Conservation (phyloP, 1,139 yeast species). For the Yamadazyma friedrichii region DNA sequence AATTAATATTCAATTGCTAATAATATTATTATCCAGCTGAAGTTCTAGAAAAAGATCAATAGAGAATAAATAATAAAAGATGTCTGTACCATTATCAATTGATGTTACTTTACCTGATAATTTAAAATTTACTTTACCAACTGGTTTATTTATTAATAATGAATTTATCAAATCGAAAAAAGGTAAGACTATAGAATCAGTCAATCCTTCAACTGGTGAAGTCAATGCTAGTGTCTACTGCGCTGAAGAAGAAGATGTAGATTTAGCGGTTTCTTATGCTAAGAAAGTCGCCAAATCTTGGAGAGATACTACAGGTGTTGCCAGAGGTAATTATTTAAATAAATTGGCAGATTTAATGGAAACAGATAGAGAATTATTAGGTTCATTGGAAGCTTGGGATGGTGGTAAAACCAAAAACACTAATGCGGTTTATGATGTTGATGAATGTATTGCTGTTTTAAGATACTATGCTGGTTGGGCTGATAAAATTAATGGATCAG, state of each 20-base stretch:
- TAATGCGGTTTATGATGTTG: constrained; percentile 56
- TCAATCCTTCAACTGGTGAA: constrained; percentile 69
- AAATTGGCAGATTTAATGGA: constrained; percentile 64
- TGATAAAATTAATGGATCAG: constrained; percentile 71
- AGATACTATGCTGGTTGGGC: constrained; percentile 84
- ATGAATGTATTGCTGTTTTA: constrained; percentile 54
- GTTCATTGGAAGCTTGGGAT: constrained; percentile 75
- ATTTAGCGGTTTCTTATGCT: constrained; percentile 75
- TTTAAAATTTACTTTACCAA: constrained; percentile 56
- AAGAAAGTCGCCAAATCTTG: constrained; percentile 61
- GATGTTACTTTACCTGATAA: constrained; percentile 59
- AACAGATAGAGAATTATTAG: constrained; percentile 53
- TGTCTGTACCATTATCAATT: constrained; percentile 31
- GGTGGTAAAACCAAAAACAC: constrained; percentile 69
- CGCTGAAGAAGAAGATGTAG: constrained; percentile 70
- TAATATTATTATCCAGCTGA: too few species aligned
- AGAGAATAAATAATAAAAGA: background rate
- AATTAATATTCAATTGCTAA: too few species aligned
- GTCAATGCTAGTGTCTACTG: constrained; percentile 63
- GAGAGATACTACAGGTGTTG: constrained; percentile 46
- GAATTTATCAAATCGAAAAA: constrained; percentile 64
- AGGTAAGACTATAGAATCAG: constrained; percentile 62
- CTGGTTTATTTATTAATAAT: constrained; percentile 81
- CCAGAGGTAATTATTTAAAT: constrained; percentile 53
- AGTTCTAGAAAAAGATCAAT: too few species aligned